A percentile compares a stretch with the other conserved stretches of the same genome.
Conservation (phyloP, 805 yeast species). For the Wickerhamomyces hampshirensis region DNA sequence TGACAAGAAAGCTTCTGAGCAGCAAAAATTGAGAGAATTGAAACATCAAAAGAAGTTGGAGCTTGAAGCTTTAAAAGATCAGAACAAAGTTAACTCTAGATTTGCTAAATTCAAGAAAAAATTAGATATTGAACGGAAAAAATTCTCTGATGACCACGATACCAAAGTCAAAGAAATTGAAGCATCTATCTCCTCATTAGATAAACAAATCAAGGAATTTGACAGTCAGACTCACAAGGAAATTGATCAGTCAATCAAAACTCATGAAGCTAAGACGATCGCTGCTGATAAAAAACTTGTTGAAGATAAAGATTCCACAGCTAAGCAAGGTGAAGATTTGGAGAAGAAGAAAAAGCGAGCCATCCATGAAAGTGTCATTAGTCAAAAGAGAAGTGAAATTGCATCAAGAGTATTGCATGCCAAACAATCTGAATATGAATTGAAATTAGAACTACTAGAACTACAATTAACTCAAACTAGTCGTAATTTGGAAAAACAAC, state of each 20-base stretch:
- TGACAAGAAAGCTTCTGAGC: constrained; percentile 22
- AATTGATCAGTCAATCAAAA: constrained; percentile 14
- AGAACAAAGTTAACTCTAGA: constrained; percentile 20
- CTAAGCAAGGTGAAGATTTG: constrained; percentile 12
- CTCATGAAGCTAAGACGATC: constrained; percentile 10
- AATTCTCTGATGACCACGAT: constrained; percentile 14
- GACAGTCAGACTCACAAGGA: constrained; percentile 20
- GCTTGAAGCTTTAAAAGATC: constrained; percentile 22
- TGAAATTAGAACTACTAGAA: constrained; percentile 19
- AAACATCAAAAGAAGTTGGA: constrained; percentile 24
- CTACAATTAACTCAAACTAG: constrained; percentile 21
- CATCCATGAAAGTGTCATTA: constrained; percentile 17
- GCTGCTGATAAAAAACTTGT: constrained; percentile 19
- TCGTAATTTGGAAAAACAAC: constrained; percentile 22
- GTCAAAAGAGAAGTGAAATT: constrained; percentile 22
- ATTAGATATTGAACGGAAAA: constrained; percentile 20
- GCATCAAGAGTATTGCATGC: constrained; percentile 24
- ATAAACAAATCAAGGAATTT: constrained; percentile 17
- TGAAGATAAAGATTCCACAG: constrained; percentile 15
- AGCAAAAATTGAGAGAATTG: constrained; percentile 19
- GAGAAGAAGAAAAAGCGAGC: constrained; percentile 14
- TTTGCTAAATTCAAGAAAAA: constrained; percentile 25
- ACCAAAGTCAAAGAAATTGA: constrained; percentile 18
- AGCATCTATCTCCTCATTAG: constrained; percentile 16
- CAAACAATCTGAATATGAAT: constrained; percentile 22